Evolutionary conservation across 108 stramenopile genomes (phyloP), one percentile per base, ranked within the genome.

Genomic region (Chaetoceros tenuissimus): DNA sequence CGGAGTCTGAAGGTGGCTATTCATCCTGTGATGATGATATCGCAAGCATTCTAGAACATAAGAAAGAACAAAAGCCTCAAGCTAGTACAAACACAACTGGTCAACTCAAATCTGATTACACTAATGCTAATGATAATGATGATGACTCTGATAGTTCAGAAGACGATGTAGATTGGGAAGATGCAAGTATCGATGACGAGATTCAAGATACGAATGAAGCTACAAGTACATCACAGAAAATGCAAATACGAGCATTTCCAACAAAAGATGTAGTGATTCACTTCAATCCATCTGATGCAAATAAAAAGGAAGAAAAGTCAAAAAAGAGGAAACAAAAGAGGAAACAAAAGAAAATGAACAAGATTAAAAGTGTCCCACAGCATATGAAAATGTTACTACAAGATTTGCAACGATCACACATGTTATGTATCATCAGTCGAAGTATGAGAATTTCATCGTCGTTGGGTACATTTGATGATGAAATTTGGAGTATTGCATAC

Each of bases 341-440:
- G 45, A 48, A 62, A 69, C 51, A 64, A 62, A 54, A 64, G 54
- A 22, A 60, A 69, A 60, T 59, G 31, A 53, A 75, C 57, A 69
- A 71, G 13, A 63, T 77, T 25, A 51, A 69, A 24, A 54, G 62
- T 57, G 62, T 84, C 20, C 57, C 74, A 1, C 46, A 53, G 8
- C 31, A 72, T 28, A 62, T 80, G 31, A 69, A 72, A 28, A 55
- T 53, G 20, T 29, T 82, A 43, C 34, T 88, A 18, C 23, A 43
- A 8, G 24, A 63, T 43, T 51, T 88, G 5, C 73, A 82, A 31
- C 64, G 72, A 44, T 22, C 79, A 17, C 79, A 80, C 26, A 43
- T 88, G 59, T 47, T 88, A 30, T 60, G 63, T 46, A 46, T 66
- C 49, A 56, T 67, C 31, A 53, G 56, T 18, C 66, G 66, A 48